These are phyloP conservation scores for Russula sp. DNA, from an alignment of 768 basidiomycete genomes.

Conservation along the genomic window DNA sequence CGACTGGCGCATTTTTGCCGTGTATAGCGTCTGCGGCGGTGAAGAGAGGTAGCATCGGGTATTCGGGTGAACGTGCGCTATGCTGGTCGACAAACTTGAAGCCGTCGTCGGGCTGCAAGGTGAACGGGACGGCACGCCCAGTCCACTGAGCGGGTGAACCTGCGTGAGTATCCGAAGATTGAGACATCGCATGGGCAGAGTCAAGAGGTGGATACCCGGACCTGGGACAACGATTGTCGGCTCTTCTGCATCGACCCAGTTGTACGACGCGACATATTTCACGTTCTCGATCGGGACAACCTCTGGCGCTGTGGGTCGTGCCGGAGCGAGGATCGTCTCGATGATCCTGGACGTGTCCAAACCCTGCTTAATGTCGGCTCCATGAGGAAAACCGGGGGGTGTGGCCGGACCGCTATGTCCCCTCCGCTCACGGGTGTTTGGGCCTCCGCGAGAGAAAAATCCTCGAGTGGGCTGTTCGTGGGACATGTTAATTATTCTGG, in stretches of 20 bases:
- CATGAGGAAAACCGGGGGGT: neutral
- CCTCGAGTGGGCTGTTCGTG: too few relatives aligned
- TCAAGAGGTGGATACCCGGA: neutral
- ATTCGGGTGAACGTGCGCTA: conserved; percentile 37
- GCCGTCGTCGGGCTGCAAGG: conserved; percentile 1
- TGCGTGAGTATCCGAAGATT: too few relatives aligned
- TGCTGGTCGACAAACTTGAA: conserved; percentile 53
- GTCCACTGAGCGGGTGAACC: too few relatives aligned
- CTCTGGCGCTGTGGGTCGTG: neutral
- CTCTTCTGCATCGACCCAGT: conserved; percentile 24
- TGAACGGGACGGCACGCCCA: too few relatives aligned
- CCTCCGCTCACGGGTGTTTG: neutral
- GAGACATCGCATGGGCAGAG: too few relatives aligned
- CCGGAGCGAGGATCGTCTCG: neutral
- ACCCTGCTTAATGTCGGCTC: conserved; percentile 10
- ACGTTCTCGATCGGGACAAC: conserved; percentile 23
- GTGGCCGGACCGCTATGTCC: neutral
- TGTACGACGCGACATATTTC: conserved; percentile 30
- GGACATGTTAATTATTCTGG: too few relatives aligned
- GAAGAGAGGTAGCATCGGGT: neutral
- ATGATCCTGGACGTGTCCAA: neutral
- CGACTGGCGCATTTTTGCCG: conserved; percentile 20
- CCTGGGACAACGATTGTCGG: too few relatives aligned
- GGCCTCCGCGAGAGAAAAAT: neutral
- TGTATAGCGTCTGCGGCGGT: neutral